Evolutionary conservation across 1,284 basidiomycete genomes (phyloP).

Genomic region (Tylopilus orsonianus): DNA sequence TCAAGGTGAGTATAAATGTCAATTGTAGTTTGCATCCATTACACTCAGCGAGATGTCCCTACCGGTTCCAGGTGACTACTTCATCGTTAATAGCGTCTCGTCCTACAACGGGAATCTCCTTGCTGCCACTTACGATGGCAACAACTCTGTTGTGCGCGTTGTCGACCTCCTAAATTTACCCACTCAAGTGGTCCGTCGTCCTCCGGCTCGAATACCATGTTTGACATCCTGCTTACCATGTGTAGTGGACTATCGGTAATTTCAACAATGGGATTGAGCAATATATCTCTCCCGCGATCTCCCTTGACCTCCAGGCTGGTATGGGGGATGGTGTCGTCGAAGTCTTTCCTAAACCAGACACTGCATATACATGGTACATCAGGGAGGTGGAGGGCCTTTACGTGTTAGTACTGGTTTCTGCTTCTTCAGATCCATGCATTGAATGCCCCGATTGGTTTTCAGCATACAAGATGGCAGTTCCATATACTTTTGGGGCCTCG

Average conservation of each 20-base stretch:
- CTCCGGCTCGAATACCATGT: neutral
- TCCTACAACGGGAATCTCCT: neutral
- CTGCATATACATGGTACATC: neutral
- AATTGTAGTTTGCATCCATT: neutral
- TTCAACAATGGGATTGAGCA: neutral
- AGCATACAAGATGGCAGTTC: constrained; percentile 1
- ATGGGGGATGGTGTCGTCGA: neutral
- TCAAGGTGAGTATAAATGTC: neutral
- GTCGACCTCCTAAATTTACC: neutral
- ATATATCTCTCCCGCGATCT: neutral
- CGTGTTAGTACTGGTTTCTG: neutral
- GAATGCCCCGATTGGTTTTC: neutral
- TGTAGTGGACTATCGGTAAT: neutral
- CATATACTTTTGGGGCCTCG: neutral
- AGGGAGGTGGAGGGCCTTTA: neutral
- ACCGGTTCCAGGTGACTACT: neutral
- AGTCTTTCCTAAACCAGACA: neutral
- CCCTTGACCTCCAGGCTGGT: neutral
- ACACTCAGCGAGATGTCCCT: neutral
- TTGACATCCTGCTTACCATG: neutral
- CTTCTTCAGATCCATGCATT: too few species aligned
- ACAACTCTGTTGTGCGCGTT: neutral
- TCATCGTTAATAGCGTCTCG: neutral
- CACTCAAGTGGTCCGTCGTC: neutral
- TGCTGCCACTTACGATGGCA: neutral